Conservation (phyloP, 129 eudicot genomes). For the Flaveria sonorensis region DNA sequence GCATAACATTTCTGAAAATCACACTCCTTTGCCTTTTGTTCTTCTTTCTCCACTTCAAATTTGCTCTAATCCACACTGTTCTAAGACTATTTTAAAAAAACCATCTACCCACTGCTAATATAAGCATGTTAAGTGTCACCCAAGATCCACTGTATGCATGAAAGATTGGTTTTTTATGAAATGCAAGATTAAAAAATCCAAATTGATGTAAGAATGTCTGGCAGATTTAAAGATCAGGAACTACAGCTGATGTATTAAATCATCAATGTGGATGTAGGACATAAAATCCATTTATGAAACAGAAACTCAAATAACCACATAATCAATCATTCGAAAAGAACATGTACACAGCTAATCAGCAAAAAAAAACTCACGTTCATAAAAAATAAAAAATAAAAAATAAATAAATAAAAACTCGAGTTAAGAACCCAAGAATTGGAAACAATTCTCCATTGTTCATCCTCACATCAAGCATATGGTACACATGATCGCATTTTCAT, state of each 20-base stretch:
- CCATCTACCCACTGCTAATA: not conserved
- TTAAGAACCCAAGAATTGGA: not conserved
- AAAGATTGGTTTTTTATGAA: not conserved
- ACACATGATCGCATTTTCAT: not conserved
- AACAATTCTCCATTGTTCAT: not conserved
- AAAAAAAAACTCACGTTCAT: not conserved
- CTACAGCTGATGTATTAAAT: not conserved
- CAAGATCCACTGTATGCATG: not conserved
- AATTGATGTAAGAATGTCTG: not conserved
- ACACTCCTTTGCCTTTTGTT: no score
- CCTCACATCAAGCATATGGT: not conserved
- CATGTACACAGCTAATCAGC: not conserved
- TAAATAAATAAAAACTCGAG: no score
- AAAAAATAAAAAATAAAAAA: no score
- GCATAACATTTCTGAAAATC: no score
- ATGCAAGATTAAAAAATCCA: not conserved
- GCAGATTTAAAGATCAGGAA: not conserved
- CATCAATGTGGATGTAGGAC: not conserved
- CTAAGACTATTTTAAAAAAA: not conserved
- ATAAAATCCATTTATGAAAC: not conserved
- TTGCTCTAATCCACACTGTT: no score
- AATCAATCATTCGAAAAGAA: not conserved
- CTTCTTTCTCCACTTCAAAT: no score
- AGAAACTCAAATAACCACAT: not conserved
- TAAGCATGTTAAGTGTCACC: not conserved